These are phyloP conservation scores for Zizania latifolia DNA, from an alignment of 176 grass and related monocot species.

Conservation along the genomic window DNA sequence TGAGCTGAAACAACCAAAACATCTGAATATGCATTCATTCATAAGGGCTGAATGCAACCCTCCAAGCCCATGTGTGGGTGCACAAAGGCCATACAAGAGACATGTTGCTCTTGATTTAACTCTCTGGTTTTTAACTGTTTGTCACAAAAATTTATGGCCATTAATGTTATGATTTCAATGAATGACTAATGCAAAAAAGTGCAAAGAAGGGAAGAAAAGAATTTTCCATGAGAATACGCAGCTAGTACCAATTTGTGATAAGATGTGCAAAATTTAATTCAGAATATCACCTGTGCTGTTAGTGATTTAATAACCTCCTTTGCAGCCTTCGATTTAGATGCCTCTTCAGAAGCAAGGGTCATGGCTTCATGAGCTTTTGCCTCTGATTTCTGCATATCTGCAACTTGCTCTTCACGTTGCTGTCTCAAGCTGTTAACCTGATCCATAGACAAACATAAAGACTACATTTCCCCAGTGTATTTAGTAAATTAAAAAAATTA, in stretches of 20 bases:
- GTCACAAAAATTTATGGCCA: background rate
- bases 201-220: background rate
- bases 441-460: conserved; percentile 15
- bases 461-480: background rate
- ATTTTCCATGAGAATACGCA: background rate
- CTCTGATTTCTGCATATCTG: conserved; percentile 59
- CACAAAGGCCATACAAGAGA: background rate
- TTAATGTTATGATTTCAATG: background rate
- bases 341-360: conserved; percentile 66
- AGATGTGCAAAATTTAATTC: background rate
- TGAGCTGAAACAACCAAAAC: background rate
- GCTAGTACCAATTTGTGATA: background rate
- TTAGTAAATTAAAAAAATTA: background rate
- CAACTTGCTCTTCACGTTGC: conserved; percentile 53
- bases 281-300: conserved; percentile 66
- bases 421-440: conserved; percentile 65
- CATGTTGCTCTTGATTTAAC: background rate
- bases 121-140: background rate
- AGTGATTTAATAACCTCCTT: conserved; percentile 96
- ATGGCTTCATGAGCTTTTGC: conserved; percentile 66
- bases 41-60: background rate
- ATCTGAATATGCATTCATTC: background rate
- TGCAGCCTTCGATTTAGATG: conserved; percentile 66
- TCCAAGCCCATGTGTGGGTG: background rate
- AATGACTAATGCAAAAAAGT: background rate